These are phyloP conservation scores for Teunomyces pallodes DNA, from an alignment of 805 yeast species.

Conservation along the genomic window DNA sequence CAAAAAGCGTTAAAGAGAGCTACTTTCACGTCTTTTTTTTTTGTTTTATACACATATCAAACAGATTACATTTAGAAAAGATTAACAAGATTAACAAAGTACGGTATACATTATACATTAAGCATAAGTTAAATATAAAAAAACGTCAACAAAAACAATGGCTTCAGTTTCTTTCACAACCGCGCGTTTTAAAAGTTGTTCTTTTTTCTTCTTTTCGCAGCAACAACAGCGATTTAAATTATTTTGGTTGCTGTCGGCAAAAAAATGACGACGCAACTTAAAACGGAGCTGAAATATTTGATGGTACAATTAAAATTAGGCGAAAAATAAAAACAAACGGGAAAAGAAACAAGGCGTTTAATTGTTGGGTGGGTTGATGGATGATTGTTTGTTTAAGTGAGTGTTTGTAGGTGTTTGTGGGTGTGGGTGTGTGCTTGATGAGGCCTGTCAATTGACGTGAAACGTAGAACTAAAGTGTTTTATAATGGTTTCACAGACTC, in stretches of 20 bases:
- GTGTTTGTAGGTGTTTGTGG: too few species aligned
- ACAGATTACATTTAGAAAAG: too few species aligned
- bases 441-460: background rate
- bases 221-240: background rate
- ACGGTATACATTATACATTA: background rate
- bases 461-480: background rate
- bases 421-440: too few species aligned
- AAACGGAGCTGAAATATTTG: background rate
- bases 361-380: background rate
- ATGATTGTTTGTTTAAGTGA: background rate
- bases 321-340: conserved; percentile 1
- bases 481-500: conserved; percentile 20
- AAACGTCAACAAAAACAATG: background rate
- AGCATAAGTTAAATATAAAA: background rate
- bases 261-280: background rate
- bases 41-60: too few species aligned
- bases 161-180: background rate
- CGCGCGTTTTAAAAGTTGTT: too few species aligned
- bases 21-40: conserved; percentile 8
- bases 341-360: background rate
- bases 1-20: conserved; percentile 28
- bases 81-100: too few species aligned
- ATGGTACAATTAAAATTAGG: background rate
- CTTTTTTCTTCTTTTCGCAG: background rate
- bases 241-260: background rate